Evolutionary conservation across 169 alveolate species (phyloP).

Genomic region (Cryptosporidium viatorum): DNA sequence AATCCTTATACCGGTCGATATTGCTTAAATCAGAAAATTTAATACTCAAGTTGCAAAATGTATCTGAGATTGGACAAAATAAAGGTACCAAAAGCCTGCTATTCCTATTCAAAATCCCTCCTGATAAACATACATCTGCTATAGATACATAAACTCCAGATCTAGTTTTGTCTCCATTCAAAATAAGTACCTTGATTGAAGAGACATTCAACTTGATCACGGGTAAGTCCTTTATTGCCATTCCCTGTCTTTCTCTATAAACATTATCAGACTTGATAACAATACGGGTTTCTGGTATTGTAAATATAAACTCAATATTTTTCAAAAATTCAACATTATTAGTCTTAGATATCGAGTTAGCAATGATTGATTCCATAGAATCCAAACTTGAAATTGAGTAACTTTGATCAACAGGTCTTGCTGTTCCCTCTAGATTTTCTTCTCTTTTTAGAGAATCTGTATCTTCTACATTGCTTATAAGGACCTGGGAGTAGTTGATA

Average conservation of each 20-base stretch:
- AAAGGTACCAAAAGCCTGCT: slow-evolving; percentile 37
- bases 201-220: slow-evolving; percentile 3
- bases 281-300: slow-evolving; percentile 20
- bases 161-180: background rate
- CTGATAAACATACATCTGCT: slow-evolving; percentile 50
- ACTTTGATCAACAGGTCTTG: background rate
- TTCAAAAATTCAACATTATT: slow-evolving; percentile 1
- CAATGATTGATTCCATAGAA: background rate
- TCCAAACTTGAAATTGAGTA: background rate
- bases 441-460: background rate
- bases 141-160: slow-evolving; percentile 40
- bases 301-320: slow-evolving; percentile 34
- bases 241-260: slow-evolving; percentile 44
- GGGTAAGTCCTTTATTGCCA: slow-evolving; percentile 46
- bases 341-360: background rate
- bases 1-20: slow-evolving; percentile 41
- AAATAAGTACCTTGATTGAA: background rate
- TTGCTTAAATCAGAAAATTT: slow-evolving; percentile 21
- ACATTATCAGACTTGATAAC: background rate
- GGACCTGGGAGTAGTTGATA: slow-evolving; percentile 48
- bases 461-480: slow-evolving; percentile 4
- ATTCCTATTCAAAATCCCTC: slow-evolving; percentile 37
- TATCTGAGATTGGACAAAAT: slow-evolving; percentile 51
- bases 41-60: slow-evolving; percentile 18
- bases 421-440: background rate